Conservation (phyloP, 345 rosid genomes). For the Dipteronia sinensis region DNA sequence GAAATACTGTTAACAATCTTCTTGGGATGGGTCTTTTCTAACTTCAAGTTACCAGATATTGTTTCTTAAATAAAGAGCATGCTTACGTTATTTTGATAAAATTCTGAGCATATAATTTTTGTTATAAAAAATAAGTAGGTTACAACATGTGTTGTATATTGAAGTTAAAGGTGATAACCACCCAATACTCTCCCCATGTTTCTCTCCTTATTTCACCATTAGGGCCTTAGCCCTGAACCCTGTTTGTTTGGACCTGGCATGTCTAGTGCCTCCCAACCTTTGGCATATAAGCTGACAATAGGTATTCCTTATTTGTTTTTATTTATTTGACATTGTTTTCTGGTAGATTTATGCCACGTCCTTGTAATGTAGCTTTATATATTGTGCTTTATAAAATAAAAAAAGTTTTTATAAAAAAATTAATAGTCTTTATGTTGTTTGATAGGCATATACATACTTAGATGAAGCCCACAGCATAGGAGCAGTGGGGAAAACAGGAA, state of each 20-base stretch:
- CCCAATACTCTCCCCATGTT: background rate
- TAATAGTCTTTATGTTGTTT: slow-evolving; percentile 4
- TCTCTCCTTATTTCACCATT: background rate
- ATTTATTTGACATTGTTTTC: background rate
- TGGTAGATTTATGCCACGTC: background rate
- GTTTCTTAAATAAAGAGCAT: background rate
- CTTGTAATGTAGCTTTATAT: background rate
- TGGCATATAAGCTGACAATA: background rate
- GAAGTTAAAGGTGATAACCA: background rate
- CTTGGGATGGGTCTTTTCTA: slow-evolving; percentile 9
- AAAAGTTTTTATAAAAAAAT: background rate
- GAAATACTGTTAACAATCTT: background rate
- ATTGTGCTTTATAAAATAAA: background rate
- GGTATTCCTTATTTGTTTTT: background rate
- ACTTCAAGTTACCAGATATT: background rate
- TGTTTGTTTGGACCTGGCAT: background rate
- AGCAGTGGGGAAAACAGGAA: slow-evolving; percentile 91
- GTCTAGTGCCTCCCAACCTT: background rate
- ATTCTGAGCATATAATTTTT: background rate
- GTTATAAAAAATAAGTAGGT: too few relatives aligned
- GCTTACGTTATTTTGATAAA: background rate
- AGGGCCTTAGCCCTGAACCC: background rate
- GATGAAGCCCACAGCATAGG: slow-evolving; percentile 99
- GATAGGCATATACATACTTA: slow-evolving; percentile 80
- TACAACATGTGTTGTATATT: background rate